Evolutionary conservation across 2,329 filamentous ascomycete species (phyloP).

Genomic region (Drechslerella stenobrocha): DNA sequence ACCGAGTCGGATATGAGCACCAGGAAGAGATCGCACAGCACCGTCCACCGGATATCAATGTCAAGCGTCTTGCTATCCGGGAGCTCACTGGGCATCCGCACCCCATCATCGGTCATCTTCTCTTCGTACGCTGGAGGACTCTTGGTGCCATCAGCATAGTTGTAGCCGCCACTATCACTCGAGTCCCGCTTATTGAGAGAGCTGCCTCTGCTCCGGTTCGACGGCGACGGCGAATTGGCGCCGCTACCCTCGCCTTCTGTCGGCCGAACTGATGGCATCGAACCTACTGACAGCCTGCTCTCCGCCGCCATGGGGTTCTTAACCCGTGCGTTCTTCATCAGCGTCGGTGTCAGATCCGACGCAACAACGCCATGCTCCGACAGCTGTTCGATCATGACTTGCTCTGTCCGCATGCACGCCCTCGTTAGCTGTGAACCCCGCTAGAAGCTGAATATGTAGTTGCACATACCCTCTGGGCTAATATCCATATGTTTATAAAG

Average conservation of each 20-base stretch:
- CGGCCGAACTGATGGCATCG: constrained; percentile 51
- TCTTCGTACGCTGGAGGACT: constrained; percentile 60
- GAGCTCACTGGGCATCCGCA: constrained; percentile 80
- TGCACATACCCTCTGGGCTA: constrained; percentile 64
- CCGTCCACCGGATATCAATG: constrained; percentile 94
- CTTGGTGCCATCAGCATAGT: constrained; percentile 3
- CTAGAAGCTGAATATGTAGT: too few relatives aligned
- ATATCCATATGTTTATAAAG: constrained; percentile 97
- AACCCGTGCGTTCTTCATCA: constrained; percentile 90
- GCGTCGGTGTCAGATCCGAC: constrained; percentile 75
- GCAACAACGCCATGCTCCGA: constrained; percentile 88
- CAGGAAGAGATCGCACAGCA: constrained; percentile 92
- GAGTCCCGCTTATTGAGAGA: constrained; percentile 49
- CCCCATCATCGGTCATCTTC: constrained; percentile 63
- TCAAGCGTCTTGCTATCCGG: constrained; percentile 82
- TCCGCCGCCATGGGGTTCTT: constrained; percentile 78
- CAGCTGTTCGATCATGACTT: constrained; percentile 98
- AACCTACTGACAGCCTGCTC: constrained; percentile 51
- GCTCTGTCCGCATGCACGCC: constrained; percentile 61
- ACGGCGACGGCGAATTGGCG: constrained; percentile 56
- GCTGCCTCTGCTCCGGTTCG: constrained; percentile 47
- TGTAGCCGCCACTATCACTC: constrained; percentile 19
- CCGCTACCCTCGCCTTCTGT: constrained; percentile 49
- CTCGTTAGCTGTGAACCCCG: constrained; percentile 6
- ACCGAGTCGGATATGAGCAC: constrained; percentile 93